phyloP scores from a whole-genome alignment of 2,329 filamentous ascomycete species.

The Apiospora phragmitis region DNA sequence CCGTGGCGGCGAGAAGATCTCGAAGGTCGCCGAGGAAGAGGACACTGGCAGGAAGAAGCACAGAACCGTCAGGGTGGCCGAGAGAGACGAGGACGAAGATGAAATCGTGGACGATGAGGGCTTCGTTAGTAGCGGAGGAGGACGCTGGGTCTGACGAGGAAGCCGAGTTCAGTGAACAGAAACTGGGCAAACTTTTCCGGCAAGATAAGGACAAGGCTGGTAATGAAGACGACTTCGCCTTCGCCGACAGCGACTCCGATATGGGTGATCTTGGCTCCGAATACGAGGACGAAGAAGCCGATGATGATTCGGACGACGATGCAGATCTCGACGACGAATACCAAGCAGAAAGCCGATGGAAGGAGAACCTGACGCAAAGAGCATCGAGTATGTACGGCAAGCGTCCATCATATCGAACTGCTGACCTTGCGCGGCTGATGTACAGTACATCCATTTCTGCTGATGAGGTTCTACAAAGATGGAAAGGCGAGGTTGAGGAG shows the following conservation, averaged over 20 bases:
- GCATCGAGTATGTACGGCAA: constrained; percentile 71
- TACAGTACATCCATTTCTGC: constrained; percentile 82
- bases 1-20: constrained; percentile 70
- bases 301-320: constrained; percentile 53
- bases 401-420: constrained; percentile 72
- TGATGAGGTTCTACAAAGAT: constrained; percentile 73
- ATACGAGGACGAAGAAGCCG: constrained; percentile 44
- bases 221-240: constrained; percentile 73
- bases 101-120: constrained; percentile 54
- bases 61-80: constrained; percentile 57
- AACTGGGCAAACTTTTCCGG: constrained; percentile 62
- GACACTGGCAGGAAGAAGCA: constrained; percentile 63
- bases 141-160: constrained; percentile 53
- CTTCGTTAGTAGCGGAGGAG: constrained; percentile 57
- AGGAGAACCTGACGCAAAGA: constrained; percentile 77
- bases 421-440: constrained; percentile 82
- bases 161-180: constrained; percentile 58
- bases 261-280: constrained; percentile 76
- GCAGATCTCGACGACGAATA: constrained; percentile 52
- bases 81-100: constrained; percentile 55
- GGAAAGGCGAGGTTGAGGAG: constrained; percentile 68
- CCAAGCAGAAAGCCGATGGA: constrained; percentile 78
- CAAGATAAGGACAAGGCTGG: constrained; percentile 51
- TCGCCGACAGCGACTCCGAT: constrained; percentile 96
- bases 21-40: constrained; percentile 55